These are phyloP conservation scores for Myxozyma neotropica DNA, from an alignment of 805 yeast genomes.

Conservation along the genomic window DNA sequence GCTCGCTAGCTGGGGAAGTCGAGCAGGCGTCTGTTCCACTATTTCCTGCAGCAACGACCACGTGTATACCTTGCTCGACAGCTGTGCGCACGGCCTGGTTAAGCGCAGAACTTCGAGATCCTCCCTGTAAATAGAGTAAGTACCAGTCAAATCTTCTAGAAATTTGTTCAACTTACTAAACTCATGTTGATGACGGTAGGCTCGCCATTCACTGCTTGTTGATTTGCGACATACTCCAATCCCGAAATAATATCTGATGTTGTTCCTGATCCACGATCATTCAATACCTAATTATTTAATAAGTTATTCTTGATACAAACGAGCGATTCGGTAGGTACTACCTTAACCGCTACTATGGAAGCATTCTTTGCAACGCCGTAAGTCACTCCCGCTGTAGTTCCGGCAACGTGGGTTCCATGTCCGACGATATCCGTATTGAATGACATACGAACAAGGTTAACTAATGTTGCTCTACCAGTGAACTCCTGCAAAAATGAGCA, in stretches of 20 bases:
- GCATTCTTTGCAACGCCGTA: slow-evolving; percentile 88
- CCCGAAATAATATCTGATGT: slow-evolving; percentile 85
- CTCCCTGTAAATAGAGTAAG: slow-evolving; percentile 16
- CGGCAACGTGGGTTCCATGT: slow-evolving; percentile 98
- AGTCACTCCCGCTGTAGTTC: slow-evolving; percentile 78
- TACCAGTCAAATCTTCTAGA: neutral
- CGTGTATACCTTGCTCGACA: slow-evolving; percentile 81
- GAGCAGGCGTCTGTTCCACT: slow-evolving; percentile 91
- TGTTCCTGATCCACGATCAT: slow-evolving; percentile 79
- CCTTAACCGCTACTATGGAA: slow-evolving; percentile 78
- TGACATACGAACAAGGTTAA: slow-evolving; percentile 39
- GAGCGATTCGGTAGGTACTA: neutral
- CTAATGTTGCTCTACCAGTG: slow-evolving; percentile 55
- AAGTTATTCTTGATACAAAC: neutral
- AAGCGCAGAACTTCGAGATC: slow-evolving; percentile 56
- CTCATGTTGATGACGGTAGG: slow-evolving; percentile 62
- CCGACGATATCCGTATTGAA: slow-evolving; percentile 70
- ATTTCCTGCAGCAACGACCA: slow-evolving; percentile 96
- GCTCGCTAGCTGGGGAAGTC: slow-evolving; percentile 84
- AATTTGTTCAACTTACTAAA: slow-evolving; percentile 65
- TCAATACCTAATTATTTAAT: slow-evolving; percentile 44
- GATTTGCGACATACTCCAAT: slow-evolving; percentile 78
- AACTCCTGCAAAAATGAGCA: neutral
- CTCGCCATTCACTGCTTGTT: slow-evolving; percentile 48
- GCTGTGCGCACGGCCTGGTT: slow-evolving; percentile 91